Evolutionary conservation across 2,329 filamentous ascomycete species (phyloP), one percentile per base, ranked within the genome.

Genomic region (Ophiostoma fasciatum): DNA sequence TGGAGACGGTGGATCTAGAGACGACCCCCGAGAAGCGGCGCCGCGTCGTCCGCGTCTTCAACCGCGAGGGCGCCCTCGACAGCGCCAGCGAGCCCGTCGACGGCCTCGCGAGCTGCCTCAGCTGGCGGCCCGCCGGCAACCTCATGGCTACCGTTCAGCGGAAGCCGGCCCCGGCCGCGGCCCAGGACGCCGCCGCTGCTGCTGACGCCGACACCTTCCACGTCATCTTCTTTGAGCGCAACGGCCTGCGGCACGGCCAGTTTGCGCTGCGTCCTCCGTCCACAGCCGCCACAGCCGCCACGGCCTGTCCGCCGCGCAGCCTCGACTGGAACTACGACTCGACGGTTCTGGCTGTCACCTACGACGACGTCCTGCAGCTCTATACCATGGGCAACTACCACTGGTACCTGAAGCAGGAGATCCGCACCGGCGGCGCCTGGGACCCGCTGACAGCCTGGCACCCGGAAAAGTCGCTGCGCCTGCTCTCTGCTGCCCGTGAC

Each of bases 381-480:
- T 98, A 90, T 90, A 94, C 85, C 1, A 94, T 80, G 68, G 82
- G 84, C 15, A 98, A 98, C 54, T 98, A 98, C 48, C 83, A 96
- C 53, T 98, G 90, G 72, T 96, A 96, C 54, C 65, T 98, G 13
- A 98, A 98, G 60, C 85, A 94, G 53, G 85, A 94, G 52, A 65
- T 94, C 7, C 58, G 61, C 7, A 59, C 67, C 7, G 47, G 54
- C 7, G 49, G 4, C 23, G 23, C 23, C 3, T 12, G 23, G 23
- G 8, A 23, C 3, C 56, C 27, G 35, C 49, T 31, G 47, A 52
- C 73, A n/a, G 52, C 62, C 1, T 98, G 90, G 90, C 84, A 98
- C 54, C 73, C 83, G 1, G 90, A 96, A 51, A 85, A 81, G 53
- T 62, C 85, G 4, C 61, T 94, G 23, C 71, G 74, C 12, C 64